Evolutionary conservation across 768 basidiomycete species (phyloP), one percentile per base, ranked within the genome.

Genomic region (Mycena alexandri): DNA sequence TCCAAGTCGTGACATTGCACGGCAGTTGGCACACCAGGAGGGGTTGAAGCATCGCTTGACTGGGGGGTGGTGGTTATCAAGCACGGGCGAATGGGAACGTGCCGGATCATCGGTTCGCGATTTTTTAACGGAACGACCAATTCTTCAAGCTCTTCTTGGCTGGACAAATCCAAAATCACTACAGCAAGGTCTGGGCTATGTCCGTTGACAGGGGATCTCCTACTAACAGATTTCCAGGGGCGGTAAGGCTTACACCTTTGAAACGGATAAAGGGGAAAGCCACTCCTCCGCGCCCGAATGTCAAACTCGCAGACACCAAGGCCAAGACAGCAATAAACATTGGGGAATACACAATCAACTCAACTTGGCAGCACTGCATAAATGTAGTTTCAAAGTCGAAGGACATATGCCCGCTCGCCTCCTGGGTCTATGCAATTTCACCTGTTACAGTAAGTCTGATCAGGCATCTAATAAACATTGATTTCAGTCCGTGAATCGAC

Each of bases 101-200:
- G 44, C 46, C 0, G 57, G 46, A 1, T 22, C 12, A 1, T 44
- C 46, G 5, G 46, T 59, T 46, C 57, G 57, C 17, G 46, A 59
- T 48, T 59, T 59, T 24, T 14, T 59, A 22, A 47, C 57, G 2
- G 24, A 46, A 13, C 25, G 29, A 1, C 57, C 57, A 0, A 59
- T 59, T 6, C 57, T 59, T 16, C 57, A 59, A 48, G 24, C 57
- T 14, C 57, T 59, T 17, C 57, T 59, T 24, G 57, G 57, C 29
- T 59, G 57, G 57, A 59, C 57, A 16, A 21, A 19, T 13, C 57
- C 57, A 1, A 48, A 34, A 8, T 19, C 9, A 38, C 33, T 47
- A 2, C 19, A 34, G 17, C 57, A 59, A 48, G 57, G 57, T 59
- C 22, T 10, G 11, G 1, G 19, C 29, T 52, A 29, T 5, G 9